Conservation (phyloP, 208 protist genomes). For the Acanthamoeba triangularis region DNA sequence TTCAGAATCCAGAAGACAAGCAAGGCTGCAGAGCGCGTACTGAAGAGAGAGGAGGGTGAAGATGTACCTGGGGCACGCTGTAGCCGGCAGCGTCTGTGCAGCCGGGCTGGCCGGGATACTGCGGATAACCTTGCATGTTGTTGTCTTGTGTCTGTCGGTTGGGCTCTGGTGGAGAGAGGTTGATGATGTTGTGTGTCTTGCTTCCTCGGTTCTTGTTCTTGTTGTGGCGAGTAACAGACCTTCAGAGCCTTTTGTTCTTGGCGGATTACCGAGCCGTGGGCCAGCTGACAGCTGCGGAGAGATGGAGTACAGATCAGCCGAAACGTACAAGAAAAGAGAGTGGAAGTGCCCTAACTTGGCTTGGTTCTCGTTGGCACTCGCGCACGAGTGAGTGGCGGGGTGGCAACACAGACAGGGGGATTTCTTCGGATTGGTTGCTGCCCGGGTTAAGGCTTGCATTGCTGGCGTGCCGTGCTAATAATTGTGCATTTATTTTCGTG, state of each 20-base stretch:
- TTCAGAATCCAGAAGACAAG: background rate
- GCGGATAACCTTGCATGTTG: conserved; percentile 10
- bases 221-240: no score
- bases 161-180: background rate
- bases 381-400: no score
- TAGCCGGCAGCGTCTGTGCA: background rate
- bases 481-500: background rate
- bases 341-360: background rate
- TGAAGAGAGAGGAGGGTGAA: no score
- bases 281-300: background rate
- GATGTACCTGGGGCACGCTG: background rate
- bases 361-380: background rate
- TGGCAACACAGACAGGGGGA: no score
- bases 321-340: background rate
- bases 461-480: background rate
- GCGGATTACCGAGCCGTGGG: background rate
- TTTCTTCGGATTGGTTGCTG: background rate
- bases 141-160: background rate
- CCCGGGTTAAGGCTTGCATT: background rate
- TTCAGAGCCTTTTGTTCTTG: background rate
- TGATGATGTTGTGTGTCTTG: background rate
- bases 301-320: background rate
- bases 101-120: conserved; percentile 15
- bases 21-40: no score
- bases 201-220: background rate